These are phyloP conservation scores for Phoma sp. DNA, from an alignment of 2,329 filamentous ascomycete species.

Conservation along the genomic window DNA sequence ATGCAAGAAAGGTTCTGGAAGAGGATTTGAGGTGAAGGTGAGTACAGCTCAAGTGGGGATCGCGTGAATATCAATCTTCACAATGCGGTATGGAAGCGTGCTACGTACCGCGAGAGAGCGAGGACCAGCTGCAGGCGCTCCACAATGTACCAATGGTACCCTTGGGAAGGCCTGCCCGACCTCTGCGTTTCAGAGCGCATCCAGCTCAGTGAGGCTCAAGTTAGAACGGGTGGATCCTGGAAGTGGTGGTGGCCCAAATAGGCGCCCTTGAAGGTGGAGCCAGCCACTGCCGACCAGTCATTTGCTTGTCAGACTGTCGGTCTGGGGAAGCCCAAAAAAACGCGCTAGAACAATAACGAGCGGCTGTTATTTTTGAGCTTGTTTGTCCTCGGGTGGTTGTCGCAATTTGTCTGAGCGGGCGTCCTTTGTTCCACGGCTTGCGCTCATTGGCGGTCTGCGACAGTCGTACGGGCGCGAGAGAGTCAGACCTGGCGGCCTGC, in stretches of 20 bases:
- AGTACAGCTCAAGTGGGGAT: conserved; percentile 20
- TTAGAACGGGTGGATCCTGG: conserved; percentile 46
- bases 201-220: conserved; percentile 53
- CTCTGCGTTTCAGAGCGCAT: conserved; percentile 52
- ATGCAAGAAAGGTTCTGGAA: conserved; percentile 42
- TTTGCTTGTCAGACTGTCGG: conserved; percentile 43
- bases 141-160: conserved; percentile 48
- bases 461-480: conserved; percentile 31
- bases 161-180: conserved; percentile 48
- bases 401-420: conserved; percentile 38
- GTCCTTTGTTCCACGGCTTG: conserved; percentile 49
- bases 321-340: conserved; percentile 47
- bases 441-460: conserved; percentile 40
- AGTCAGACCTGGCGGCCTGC: conserved; percentile 29
- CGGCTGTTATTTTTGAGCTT: conserved; percentile 40
- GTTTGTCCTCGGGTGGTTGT: conserved; percentile 41
- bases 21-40: conserved; percentile 33
- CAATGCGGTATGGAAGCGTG: conserved; percentile 37
- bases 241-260: conserved; percentile 46
- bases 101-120: conserved; percentile 51
- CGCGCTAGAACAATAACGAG: conserved; percentile 36
- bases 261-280: conserved; percentile 47
- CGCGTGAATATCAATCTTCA: conserved; percentile 38
- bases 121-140: conserved; percentile 47
- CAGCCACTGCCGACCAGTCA: conserved; percentile 49